Evolutionary conservation across 106 monocot species (phyloP), one percentile per base, ranked within the genome.

Genomic region (Platanthera zijinensis): DNA sequence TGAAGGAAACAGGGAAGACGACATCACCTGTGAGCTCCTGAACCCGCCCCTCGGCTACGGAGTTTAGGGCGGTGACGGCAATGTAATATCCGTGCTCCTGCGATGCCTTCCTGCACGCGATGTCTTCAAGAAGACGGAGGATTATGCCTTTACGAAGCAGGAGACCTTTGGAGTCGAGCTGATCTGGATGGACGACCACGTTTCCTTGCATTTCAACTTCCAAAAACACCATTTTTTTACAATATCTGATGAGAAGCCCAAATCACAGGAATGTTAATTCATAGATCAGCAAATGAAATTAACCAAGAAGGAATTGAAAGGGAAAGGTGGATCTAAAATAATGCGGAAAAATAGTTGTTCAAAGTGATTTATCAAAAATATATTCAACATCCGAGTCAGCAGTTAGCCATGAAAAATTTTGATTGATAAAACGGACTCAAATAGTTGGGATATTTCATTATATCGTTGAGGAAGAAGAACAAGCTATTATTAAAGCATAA

Each of bases 191-290:
- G 50, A 92, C 78, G 12, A 83, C 57, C 25, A 92, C 86, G 69
- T 92, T 87, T 84, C 85, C 88, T 74, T 85, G 72, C 78, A 96
- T 81, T 25, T 92, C 88, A 10, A 87, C 85, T 46, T 92, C 90
- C n/a, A 92, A 82, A 52, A 96, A 96, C 69, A 96, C 91, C 91
- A 91, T 95, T 13, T 10, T 66, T 50, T 25, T 45, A 12, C 15
- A 53, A 13, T 66, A 66, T 83, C 81, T 89, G 85, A 11, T 72
- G 18, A 51, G 51, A 19, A 72, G 17, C 11, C 2, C 47, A 71
- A 71, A 71, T 39, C 67, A 67, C 30, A 39, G 39, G 39, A 39
- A 39, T 3, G 39, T 39, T 39, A 39, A 39, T 39, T 39, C 39
- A 39, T 39, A 39, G 39, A 39, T 3, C 39, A 39, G 39, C 3